Base-by-base conservation (phyloP, 1,139 yeast genomes). In the Petasospora rhodanensis region DNA sequence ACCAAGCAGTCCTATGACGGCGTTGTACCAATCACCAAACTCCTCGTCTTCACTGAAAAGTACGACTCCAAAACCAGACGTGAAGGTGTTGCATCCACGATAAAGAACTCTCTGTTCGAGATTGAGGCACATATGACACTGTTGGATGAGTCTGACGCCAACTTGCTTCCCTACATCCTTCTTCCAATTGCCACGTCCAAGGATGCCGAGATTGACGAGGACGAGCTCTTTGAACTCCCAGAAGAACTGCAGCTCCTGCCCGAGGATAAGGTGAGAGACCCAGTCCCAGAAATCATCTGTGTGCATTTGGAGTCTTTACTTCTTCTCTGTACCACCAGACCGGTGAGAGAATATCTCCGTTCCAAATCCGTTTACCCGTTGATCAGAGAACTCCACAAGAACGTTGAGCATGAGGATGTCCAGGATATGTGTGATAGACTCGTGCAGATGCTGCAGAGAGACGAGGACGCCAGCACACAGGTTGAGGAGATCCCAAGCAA, bases 21-120 rank as follows among this genome's bases (percentile, higher is more conserved):
- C n/a, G 81, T 83, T 21, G 78, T 82, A 12, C 95, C 96, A 25
- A 62, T 87, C 27, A 73, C 89, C 15, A 85, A 87, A 55, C 59
- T 91, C 21, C 66, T 86, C 40, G 94, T 82, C 0, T 86, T 86
- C 60, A 84, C 95, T 3, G 94, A 84, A 52, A 77, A 79, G 50
- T 78, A 78, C 49, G 89, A 80, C 45, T 70, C 85, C 14, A 78
- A 76, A 49, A 75, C 77, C 22, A 77, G 97, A 64, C 73, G 97
- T 58, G 89, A 82, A 56, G 97, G 96, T 51, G 91, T 86, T 31
- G 95, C 95, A 1, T 82, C 95, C 3, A 84, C 96, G 5, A 83
- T 91, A 47, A 91, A 91, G 55, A 91, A 91, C 60, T 75, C 93
- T 0, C 64, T 89, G 32, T 91, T 91, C 53, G 96, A 89, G 54